Percentiles rank a stretch among this genome's conserved stretches.
phyloP scores from a whole-genome alignment of 306 rosid genomes.

The Herpetospermum pedunculosum region DNA sequence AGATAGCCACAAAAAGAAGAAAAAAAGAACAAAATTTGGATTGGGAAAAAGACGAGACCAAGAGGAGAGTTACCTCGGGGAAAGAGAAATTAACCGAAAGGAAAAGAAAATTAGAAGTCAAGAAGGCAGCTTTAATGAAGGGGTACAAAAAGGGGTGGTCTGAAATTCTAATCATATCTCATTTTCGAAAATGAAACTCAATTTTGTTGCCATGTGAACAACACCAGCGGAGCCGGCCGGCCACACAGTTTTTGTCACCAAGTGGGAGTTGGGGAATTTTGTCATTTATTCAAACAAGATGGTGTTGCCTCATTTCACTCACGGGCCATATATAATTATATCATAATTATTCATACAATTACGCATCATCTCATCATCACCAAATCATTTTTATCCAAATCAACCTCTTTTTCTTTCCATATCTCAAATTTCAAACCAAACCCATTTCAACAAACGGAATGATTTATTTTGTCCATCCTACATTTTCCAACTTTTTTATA shows the following conservation, averaged over 20 bases:
- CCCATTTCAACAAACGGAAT: no score
- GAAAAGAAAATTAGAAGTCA: not conserved
- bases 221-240: conserved; percentile 32
- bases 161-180: not conserved
- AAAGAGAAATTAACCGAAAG: conserved; percentile 5
- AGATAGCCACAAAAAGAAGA: not conserved
- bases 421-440: no score
- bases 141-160: conserved; percentile 6
- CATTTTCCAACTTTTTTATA: no score
- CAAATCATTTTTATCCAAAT: conserved; percentile 13
- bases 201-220: conserved; percentile 40
- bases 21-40: not conserved
- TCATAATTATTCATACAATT: not conserved
- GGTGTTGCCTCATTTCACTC: conserved; percentile 14
- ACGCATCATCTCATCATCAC: conserved; percentile 2
- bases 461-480: no score
- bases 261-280: conserved; percentile 31
- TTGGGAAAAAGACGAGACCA: not conserved
- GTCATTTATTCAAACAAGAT: conserved; percentile 16
- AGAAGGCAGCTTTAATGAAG: not conserved
- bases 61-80: not conserved
- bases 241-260: conserved; percentile 28
- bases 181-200: not conserved
- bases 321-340: conserved; percentile 16
- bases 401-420: not conserved